Base-by-base conservation (phyloP, 164 flowering plant species). In the Magnolia changhungtana region DNA sequence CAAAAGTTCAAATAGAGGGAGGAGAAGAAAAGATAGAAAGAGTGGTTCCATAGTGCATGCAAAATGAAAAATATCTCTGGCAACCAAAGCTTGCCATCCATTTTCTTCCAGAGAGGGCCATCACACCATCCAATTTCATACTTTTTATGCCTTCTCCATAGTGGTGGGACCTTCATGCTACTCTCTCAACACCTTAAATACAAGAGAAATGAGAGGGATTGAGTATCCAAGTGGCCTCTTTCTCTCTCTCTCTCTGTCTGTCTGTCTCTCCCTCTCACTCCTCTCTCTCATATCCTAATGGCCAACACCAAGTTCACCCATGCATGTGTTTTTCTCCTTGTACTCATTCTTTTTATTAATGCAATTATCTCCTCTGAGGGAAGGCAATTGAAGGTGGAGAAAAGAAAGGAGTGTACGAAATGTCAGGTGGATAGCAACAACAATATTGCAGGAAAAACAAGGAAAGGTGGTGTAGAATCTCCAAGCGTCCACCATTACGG, bases 271-370 rank as follows among this genome's bases (percentile, higher is more conserved):
- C 20, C 68, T 21, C 13, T 21, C 13, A 1, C 29, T 27, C 7
- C 18, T 24, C 29, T 65, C 71, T 31, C 20, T 31, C 50, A 24
- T 8, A 16, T 37, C 29, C 50, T 31, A 18, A 68, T 68, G 51
- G 71, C 51, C 45, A 14, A 29, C n/a, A 68, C 31, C 51, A 37
- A 37, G 71, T 68, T 18, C 31, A 37, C 31, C 71, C 1, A 37
- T 7, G 71, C 71, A 24, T 68, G 71, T 31, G n/a, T 68, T 68
- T 68, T 68, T 68, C 20, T 68, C 51, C 71, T 68, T 16, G 50
- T 68, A 16, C 51, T 67, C n/a, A 18, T 31, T 0, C 18, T 31
- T 29, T 67, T 14, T 7, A 24, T 14, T 7, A 24, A 31, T 67
- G 18, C 71, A 67, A 67, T 29, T 27, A 13, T 67, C 49, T 27